These are phyloP conservation scores for Catenaria anguillulae DNA, from an alignment of 371 early-diverging fungal genomes.

Conservation along the genomic window DNA sequence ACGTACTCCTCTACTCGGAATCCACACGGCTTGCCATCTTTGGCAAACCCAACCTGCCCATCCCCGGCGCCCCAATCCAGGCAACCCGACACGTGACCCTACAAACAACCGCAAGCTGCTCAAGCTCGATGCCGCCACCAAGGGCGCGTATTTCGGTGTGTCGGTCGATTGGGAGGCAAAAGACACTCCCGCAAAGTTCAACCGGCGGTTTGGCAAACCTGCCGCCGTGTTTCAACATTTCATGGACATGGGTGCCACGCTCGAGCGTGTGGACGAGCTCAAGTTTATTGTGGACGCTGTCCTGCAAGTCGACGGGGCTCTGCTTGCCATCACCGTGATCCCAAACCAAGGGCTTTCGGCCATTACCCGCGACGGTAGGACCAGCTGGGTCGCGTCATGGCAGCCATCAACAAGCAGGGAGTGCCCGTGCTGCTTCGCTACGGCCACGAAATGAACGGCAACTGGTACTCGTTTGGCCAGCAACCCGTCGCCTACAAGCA, in stretches of 20 bases:
- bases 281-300: not conserved
- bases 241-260: not conserved
- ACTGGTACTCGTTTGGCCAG: conserved; percentile 17
- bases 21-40: no score
- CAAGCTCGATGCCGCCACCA: not conserved
- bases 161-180: conserved; percentile 1
- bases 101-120: not conserved
- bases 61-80: no score
- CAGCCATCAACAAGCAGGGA: conserved; percentile 1
- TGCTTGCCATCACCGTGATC: not conserved
- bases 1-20: not conserved
- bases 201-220: not conserved
- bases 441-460: conserved; percentile 29
- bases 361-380: not conserved
- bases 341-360: not conserved
- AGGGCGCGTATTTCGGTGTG: not conserved
- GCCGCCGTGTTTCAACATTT: conserved; percentile 8
- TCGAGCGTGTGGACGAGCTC: not conserved
- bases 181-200: conserved; percentile 3
- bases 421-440: conserved; percentile 17
- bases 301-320: conserved; percentile 2
- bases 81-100: not conserved
- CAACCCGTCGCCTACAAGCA: conserved; percentile 8
- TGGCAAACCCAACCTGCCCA: no score
- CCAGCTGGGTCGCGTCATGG: not conserved